These are phyloP conservation scores for Coemansia sp. DNA, from an alignment of 192 early-diverging fungal species.

Conservation along the genomic window DNA sequence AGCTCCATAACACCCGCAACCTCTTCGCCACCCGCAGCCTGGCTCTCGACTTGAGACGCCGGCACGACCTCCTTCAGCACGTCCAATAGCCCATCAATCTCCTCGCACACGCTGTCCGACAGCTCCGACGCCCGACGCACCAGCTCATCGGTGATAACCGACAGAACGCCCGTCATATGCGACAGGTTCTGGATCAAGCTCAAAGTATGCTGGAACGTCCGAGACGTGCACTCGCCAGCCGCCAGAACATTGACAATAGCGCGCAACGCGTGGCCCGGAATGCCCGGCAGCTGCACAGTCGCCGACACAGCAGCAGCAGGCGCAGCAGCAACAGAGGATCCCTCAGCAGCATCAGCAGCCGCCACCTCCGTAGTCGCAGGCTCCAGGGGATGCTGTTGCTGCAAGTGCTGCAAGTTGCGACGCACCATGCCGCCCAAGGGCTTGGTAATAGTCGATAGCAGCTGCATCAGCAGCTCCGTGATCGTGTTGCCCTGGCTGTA, in stretches of 20 bases:
- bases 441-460: slow-evolving; percentile 77
- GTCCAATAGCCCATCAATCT: slow-evolving; percentile 65
- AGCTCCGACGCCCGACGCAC: slow-evolving; percentile 66
- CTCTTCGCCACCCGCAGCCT: slow-evolving; percentile 15
- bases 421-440: slow-evolving; percentile 65
- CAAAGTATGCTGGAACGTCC: slow-evolving; percentile 92
- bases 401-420: slow-evolving; percentile 41
- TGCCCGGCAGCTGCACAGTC: slow-evolving; percentile 67
- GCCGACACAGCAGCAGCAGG: not conserved
- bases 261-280: slow-evolving; percentile 80
- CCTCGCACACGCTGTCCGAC: slow-evolving; percentile 62
- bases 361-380: not conserved
- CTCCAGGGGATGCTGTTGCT: slow-evolving; percentile 9
- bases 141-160: slow-evolving; percentile 81
- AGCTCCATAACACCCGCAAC: slow-evolving; percentile 10
- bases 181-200: slow-evolving; percentile 87
- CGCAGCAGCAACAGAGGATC: not conserved
- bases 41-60: not conserved
- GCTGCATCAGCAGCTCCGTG: slow-evolving; percentile 86
- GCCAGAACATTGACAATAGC: slow-evolving; percentile 88
- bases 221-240: slow-evolving; percentile 84
- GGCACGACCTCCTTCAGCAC: slow-evolving; percentile 51
- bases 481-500: slow-evolving; percentile 68
- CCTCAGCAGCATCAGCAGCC: not conserved
- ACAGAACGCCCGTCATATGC: slow-evolving; percentile 61